These are phyloP conservation scores for Ceratocystis papillata DNA, from an alignment of 2,329 filamentous ascomycete genomes.

Conservation along the genomic window DNA sequence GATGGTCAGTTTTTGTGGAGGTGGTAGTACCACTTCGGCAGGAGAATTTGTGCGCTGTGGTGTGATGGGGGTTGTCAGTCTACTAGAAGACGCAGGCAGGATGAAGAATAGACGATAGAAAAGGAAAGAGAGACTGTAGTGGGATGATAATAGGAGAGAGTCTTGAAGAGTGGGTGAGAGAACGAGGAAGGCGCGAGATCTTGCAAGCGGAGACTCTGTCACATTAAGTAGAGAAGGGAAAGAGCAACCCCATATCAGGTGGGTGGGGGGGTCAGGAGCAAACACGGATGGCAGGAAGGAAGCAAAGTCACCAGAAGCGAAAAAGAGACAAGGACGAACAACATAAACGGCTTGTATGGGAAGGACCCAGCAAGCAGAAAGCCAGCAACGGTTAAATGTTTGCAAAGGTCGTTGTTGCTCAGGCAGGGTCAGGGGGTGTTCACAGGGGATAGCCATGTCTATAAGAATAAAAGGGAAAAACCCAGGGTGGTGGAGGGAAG, in stretches of 20 bases:
- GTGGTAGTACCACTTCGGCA: background rate
- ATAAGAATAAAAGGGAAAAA: background rate
- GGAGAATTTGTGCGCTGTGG: background rate
- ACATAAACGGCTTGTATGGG: conserved; percentile 12
- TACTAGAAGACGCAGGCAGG: background rate
- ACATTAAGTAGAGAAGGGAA: conserved; percentile 13
- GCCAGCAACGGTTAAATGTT: conserved; percentile 17
- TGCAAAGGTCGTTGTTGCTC: conserved; percentile 9
- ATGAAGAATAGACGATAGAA: background rate
- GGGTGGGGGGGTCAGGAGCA: background rate
- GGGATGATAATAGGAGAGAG: background rate
- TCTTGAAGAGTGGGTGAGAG: background rate
- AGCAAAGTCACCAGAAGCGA: conserved; percentile 9
- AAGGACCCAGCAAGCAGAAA: conserved; percentile 7
- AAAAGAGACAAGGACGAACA: background rate
- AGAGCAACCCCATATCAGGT: background rate
- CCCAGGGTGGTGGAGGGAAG: conserved; percentile 1
- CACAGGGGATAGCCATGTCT: background rate
- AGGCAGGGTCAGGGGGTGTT: conserved; percentile 3
- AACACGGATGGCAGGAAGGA: conserved; percentile 15
- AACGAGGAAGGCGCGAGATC: conserved; percentile 3
- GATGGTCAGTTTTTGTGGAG: background rate
- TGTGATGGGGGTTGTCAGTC: background rate
- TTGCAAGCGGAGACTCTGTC: background rate
- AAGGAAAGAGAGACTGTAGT: background rate